A percentile compares a stretch with the other conserved stretches of the same genome.
Evolutionary conservation across 192 early-diverging fungal species (phyloP).

Genomic region (Chytriomyces confervae): DNA sequence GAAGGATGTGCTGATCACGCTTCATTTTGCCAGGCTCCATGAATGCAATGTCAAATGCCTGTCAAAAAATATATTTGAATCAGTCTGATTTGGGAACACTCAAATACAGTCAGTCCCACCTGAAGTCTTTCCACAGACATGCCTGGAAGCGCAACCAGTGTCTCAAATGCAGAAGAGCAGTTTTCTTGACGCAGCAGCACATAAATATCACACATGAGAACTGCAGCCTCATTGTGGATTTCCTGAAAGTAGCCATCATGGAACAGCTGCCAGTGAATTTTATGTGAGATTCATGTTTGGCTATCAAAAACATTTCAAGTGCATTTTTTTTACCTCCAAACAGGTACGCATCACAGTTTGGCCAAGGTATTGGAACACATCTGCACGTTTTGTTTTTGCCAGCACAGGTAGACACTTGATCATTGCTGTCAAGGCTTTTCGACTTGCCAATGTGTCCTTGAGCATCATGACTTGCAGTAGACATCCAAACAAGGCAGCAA

Average conservation of each 20-base stretch:
- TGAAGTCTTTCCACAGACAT: constrained; percentile 30
- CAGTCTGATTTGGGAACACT: not conserved
- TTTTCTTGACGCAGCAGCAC: constrained; percentile 19
- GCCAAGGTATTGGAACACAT: not conserved
- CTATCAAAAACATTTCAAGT: not conserved
- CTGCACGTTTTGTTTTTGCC: not conserved
- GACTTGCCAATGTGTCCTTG: constrained; percentile 20
- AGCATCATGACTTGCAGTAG: constrained; percentile 13
- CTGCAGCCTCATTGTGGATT: constrained; percentile 40
- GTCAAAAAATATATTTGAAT: not conserved
- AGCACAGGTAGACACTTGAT: not conserved
- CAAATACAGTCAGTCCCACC: not conserved
- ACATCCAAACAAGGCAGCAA: constrained; percentile 25
- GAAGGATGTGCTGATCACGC: constrained; percentile 30
- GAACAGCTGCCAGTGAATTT: constrained; percentile 19
- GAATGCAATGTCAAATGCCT: constrained; percentile 43
- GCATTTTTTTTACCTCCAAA: not conserved
- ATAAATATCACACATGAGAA: constrained; percentile 44
- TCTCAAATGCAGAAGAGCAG: constrained; percentile 37
- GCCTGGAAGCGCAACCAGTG: constrained; percentile 39
- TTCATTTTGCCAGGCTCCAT: constrained; percentile 1
- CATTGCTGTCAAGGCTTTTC: constrained; percentile 25
- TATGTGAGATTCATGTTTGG: not conserved
- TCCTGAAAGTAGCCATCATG: constrained; percentile 49
- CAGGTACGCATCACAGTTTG: constrained; percentile 9